Evolutionary conservation across 2,329 filamentous ascomycete genomes (phyloP), one percentile per base, ranked within the genome.

Genomic region (Claviceps spartinae): DNA sequence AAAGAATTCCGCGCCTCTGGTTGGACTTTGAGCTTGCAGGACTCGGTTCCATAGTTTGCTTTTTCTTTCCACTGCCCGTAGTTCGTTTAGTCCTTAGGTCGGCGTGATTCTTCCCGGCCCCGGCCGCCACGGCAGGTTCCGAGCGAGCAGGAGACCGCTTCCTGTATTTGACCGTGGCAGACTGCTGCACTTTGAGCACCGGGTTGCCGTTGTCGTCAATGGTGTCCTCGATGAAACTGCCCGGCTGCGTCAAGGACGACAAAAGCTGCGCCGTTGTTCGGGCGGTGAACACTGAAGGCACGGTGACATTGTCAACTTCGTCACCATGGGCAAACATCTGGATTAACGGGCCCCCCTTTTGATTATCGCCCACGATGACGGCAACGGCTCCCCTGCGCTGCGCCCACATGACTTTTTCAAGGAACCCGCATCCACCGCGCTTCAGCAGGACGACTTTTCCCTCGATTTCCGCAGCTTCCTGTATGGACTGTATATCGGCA

Each of bases 291-390:
- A 97, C 76, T 0, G 93, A 88, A 1, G 93, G 90, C 51, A 98
- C 96, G 0, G 88, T 88, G 58, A 97, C 80, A 62, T 96, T 95
- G 37, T 90, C 94, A 3, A 91, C 95, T 37, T 68, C 67, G 63
- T 97, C 90, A 40, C 91, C 93, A 61, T 87, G 82, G n/a, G 93
- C 93, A 66, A 95, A 97, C 93, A 98, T 98, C 60, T 94, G 93
- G 49, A 97, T 87, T 55, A 98, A 72, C 38, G 86, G 86, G 4
- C 89, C 90, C 45, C 91, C 91, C 55, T 87, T 86, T 53, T 87
- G 85, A 65, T 96, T 86, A 66, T 98, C 93, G 26, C 93, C 93
- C 3, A 98, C 90, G 57, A 98, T 94, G 54, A 98, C 74, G 38
- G 88, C 93, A 54, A 89, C 78, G 20, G 86, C 93, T 24, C 93